Base-by-base conservation (phyloP, 2,329 filamentous ascomycete genomes). In the Lachnellula cervina region DNA sequence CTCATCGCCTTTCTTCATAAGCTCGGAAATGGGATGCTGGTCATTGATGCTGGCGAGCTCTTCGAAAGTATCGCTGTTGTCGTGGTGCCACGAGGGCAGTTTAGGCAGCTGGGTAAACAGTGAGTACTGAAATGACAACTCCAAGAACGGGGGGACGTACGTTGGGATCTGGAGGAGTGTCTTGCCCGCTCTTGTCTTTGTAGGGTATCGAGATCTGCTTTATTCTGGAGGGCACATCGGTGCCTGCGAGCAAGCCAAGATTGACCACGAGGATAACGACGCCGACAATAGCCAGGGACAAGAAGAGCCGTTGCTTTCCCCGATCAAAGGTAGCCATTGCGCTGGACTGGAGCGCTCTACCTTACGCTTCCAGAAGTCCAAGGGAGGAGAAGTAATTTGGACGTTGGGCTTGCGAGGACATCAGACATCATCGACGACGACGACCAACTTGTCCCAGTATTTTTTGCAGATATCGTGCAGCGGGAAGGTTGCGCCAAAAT, bases 1-100 rank as follows among this genome's bases (percentile, higher is more conserved):
- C 32, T 62, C 53, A 49, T 72, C 66, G 3, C 69, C 70, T 23
- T 65, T 51, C 49, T 65, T 64, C 68, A 72, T 71, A 34, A 67
- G 61, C 8, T 54, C 49, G 34, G 51, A 57, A 49, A 69, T 69
- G 2, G 69, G 69, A 42, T 71, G 68, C 16, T 66, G 55, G 49
- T 70, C 68, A 34, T 62, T 45, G 32, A 65, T 51, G 9, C 40
- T 54, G n/a, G 59, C 62, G 56, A 64, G 54, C 5, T 64, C 61
- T 44, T 66, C 63, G 28, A 64, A 65, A 17, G 57, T 54, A 9
- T 52, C 62, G 43, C 44, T 47, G 28, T 66, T 60, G 17, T 64
- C 64, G 37, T 61, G 49, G 44, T 65, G 55, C 61, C 63, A 65
- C 37, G 60, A 57, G 23, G 60, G 52, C 9, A 62, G 28, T 55